A percentile compares a stretch with the other conserved stretches of the same genome.
These are phyloP conservation scores for Populus trichocarpa DNA, from an alignment of 441 rosid species.

Conservation along the genomic window DNA sequence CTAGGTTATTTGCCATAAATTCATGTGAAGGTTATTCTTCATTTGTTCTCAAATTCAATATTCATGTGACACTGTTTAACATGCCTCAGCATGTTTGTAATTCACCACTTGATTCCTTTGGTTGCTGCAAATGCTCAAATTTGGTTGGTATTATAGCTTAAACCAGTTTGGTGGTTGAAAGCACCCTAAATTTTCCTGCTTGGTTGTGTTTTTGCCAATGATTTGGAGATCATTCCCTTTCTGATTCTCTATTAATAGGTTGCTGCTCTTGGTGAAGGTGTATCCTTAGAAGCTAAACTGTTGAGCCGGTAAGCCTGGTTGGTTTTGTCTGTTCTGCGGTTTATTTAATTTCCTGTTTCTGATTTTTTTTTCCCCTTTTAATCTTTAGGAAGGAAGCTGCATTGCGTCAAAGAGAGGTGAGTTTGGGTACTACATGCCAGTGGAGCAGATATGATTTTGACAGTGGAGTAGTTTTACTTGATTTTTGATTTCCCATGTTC, in stretches of 20 bases:
- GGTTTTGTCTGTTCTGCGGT: slow-evolving; percentile 8
- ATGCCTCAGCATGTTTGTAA: not conserved
- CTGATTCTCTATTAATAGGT: slow-evolving; percentile 42
- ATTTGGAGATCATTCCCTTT: slow-evolving; percentile 8
- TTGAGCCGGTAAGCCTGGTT: slow-evolving; percentile 51
- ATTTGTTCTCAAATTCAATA: not conserved
- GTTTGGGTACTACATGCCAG: slow-evolving; percentile 12
- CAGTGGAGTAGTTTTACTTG: not conserved
- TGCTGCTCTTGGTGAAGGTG: slow-evolving; percentile 96
- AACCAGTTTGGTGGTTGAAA: not conserved
- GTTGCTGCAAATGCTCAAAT: not conserved
- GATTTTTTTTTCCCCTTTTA: not conserved
- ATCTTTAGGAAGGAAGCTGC: slow-evolving; percentile 85
- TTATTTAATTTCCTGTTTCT: slow-evolving; percentile 16
- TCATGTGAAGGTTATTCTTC: not conserved
- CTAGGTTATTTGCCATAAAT: not conserved
- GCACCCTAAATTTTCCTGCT: not conserved
- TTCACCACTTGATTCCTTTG: not conserved
- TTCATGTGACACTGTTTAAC: not conserved
- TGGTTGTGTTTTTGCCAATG: not conserved
- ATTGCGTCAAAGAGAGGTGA: slow-evolving; percentile 85
- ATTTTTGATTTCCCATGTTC: slow-evolving; percentile 8
- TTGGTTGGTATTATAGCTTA: not conserved
- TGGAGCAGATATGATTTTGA: slow-evolving; percentile 8
- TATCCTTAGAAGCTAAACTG: slow-evolving; percentile 89